Evolutionary conservation across 1,284 basidiomycete genomes (phyloP), one percentile per base, ranked within the genome.

Genomic region (Ceratorhiza oryzae-sativae): DNA sequence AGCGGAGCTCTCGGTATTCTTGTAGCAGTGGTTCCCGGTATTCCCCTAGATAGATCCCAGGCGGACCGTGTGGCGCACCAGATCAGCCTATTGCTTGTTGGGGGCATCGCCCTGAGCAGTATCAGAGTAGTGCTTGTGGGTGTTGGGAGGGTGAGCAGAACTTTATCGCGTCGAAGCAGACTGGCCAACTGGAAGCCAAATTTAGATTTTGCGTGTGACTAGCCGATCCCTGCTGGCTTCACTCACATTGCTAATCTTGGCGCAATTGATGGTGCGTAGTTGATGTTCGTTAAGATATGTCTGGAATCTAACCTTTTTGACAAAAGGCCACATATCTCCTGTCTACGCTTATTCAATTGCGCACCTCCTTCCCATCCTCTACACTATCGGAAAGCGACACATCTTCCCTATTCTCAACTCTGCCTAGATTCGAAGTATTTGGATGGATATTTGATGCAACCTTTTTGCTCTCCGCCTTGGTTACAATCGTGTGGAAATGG

Each of bases 271-370:
- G 90, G 91, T 90, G 76, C 34, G 83, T 77, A 15, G 67, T 63
- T 62, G 49, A 67, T 1, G 18, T 9, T 41, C 34, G 23, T 36
- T 23, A 23, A 27, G 6, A n/a, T 18, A 8, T 2, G n/a, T 30
- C 18, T n/a, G n/a, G n/a, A 23, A 27, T 32, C 25, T n/a, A 32
- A 59, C 42, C 55, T 71, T 53, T 34, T 20, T 53, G 42, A 42
- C 23, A 36, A 30, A 3, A 92, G 91, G 89, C 88, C 15, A 90
- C 90, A 68, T 93, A 92, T 77, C 84, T 92, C 45, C 85, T 93
- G 27, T 88, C 90, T 1, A 93, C 90, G 0, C 81, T 92, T 58
- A 87, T 92, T 18, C 91, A 93, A 78, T 82, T 93, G 48, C 88
- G 91, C 51, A 87, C 88, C 20, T 88, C 89, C 5, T 92, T 92